Evolutionary conservation across 345 rosid species (phyloP).

Genomic region (Arabidopsis suecica): DNA sequence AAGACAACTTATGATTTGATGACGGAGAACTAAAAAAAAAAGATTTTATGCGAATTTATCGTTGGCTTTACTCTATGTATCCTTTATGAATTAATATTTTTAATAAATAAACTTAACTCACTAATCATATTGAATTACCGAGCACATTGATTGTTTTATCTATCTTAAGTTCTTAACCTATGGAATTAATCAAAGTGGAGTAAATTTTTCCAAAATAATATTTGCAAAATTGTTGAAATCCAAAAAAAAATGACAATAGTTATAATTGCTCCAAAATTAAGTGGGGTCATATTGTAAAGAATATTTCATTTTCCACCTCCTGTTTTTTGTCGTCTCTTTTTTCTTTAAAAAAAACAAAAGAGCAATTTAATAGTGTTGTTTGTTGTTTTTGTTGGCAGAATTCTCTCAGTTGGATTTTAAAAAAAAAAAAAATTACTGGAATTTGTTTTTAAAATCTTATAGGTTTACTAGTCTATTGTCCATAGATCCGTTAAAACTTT

Average conservation of each 20-base stretch:
- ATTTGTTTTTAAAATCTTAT: not conserved
- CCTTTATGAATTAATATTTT: not conserved
- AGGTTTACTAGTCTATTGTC: conserved; percentile 19
- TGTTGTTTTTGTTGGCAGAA: conserved; percentile 48
- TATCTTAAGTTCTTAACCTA: not conserved
- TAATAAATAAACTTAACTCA: not conserved
- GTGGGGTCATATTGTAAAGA: conserved; percentile 36
- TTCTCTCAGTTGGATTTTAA: not conserved
- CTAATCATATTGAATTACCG: too few species aligned
- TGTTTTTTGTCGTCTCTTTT: conserved; percentile 34
- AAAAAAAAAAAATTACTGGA: not conserved
- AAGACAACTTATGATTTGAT: too few species aligned
- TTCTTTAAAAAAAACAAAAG: not conserved
- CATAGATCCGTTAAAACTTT: conserved; percentile 21
- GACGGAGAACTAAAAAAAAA: too few species aligned
- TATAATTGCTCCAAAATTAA: conserved; percentile 10
- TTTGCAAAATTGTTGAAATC: not conserved
- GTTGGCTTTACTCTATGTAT: not conserved
- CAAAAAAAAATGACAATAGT: not conserved
- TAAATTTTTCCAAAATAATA: not conserved
- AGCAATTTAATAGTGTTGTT: not conserved
- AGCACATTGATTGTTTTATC: not conserved
- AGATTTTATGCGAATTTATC: too few species aligned
- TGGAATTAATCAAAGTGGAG: not conserved
- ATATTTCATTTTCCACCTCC: not conserved